Conservation (phyloP, 306 rosid genomes). For the Begonia peltatifolia region DNA sequence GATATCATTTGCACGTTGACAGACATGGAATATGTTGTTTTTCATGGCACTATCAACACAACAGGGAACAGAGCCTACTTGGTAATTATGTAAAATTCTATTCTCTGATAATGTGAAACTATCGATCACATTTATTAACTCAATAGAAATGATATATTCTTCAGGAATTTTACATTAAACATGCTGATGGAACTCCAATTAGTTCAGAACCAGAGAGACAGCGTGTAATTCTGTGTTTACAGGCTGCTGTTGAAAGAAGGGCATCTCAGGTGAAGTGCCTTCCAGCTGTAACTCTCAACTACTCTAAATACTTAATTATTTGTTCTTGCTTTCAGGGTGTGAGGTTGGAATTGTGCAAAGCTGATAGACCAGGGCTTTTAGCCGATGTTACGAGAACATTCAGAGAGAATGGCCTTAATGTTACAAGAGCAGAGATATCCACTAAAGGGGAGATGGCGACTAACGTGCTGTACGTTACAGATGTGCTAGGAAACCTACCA, state of each 20-base stretch:
- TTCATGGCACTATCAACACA: slow-evolving; percentile 71
- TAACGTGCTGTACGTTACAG: slow-evolving; percentile 72
- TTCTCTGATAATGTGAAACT: too few species aligned
- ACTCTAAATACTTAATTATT: too few species aligned
- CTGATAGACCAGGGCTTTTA: slow-evolving; percentile 54
- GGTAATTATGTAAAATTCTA: slow-evolving; percentile 19
- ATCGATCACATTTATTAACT: slow-evolving; percentile 1
- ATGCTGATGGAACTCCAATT: slow-evolving; percentile 89
- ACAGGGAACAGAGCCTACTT: slow-evolving; percentile 35
- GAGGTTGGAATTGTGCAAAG: slow-evolving; percentile 49
- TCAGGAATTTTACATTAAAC: slow-evolving; percentile 87
- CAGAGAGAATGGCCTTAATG: slow-evolving; percentile 76
- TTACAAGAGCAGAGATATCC: slow-evolving; percentile 79
- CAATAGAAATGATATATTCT: background rate
- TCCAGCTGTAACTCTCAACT: background rate
- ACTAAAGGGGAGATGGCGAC: slow-evolving; percentile 33
- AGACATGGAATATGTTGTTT: slow-evolving; percentile 87
- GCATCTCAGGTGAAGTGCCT: slow-evolving; percentile 51
- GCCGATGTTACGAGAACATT: slow-evolving; percentile 85
- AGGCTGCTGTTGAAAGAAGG: slow-evolving; percentile 75
- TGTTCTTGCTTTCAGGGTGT: slow-evolving; percentile 40
- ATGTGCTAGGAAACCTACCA: slow-evolving; percentile 46
- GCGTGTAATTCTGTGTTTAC: slow-evolving; percentile 73
- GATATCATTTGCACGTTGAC: slow-evolving; percentile 83
- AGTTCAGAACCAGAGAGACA: slow-evolving; percentile 87